Percentiles rank a stretch among this genome's conserved stretches.
These are phyloP conservation scores for Kodamaea kaohsiungensis DNA, from an alignment of 805 yeast species.

Conservation along the genomic window DNA sequence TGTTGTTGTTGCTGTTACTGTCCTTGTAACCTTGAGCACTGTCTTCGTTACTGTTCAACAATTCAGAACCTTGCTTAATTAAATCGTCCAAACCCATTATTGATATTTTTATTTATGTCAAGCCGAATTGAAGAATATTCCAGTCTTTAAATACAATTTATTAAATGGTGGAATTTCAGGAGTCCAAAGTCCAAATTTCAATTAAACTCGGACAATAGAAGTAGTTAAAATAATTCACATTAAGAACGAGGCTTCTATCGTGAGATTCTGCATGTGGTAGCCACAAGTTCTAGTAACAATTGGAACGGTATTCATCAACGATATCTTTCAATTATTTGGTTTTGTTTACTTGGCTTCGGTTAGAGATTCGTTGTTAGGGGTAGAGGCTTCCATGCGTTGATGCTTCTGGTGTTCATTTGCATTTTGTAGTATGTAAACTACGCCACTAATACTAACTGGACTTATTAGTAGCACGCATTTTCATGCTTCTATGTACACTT, in stretches of 20 bases:
- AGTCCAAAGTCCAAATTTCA: not conserved
- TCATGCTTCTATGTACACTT: not conserved
- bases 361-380: not conserved
- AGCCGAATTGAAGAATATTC: not conserved
- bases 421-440: not conserved
- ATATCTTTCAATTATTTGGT: not conserved
- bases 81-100: conserved; percentile 35
- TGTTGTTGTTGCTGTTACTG: conserved; percentile 6
- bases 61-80: conserved; percentile 10
- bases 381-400: not conserved
- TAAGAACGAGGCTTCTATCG: not conserved
- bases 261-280: not conserved
- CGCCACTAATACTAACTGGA: not conserved
- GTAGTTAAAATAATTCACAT: not conserved
- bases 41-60: conserved; percentile 4
- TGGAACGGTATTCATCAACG: not conserved
- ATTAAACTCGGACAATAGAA: not conserved
- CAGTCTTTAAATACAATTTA: not conserved
- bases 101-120: conserved; percentile 8
- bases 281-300: not conserved
- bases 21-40: not conserved
- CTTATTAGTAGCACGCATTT: not conserved
- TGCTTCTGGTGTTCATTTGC: not conserved
- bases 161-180: not conserved
- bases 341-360: not conserved